A percentile compares a stretch with the other conserved stretches of the same genome.
Conservation (phyloP, 306 rosid genomes). For the Dryas drummondii region DNA sequence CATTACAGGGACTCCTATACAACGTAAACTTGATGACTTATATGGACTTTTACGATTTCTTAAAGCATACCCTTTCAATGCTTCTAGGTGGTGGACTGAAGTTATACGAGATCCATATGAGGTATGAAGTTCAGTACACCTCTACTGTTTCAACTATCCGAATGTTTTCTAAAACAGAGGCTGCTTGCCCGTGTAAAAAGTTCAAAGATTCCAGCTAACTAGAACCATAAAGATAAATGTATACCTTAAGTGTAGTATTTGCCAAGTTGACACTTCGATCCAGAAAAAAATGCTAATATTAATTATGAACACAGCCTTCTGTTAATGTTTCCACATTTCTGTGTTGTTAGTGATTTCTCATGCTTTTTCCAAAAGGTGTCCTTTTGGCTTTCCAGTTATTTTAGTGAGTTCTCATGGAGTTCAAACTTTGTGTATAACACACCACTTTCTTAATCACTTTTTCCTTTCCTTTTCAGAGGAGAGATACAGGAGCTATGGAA, state of each 20-base stretch:
- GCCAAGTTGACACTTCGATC: neutral
- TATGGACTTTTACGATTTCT: slow-evolving; percentile 82
- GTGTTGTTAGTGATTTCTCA: neutral
- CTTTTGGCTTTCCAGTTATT: neutral
- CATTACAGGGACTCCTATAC: slow-evolving; percentile 95
- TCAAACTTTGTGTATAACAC: slow-evolving; percentile 5
- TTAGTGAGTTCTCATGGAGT: slow-evolving; percentile 1
- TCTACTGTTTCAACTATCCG: slow-evolving; percentile 10
- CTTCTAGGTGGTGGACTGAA: slow-evolving; percentile 90
- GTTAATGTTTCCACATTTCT: neutral
- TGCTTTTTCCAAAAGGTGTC: neutral
- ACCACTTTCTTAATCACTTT: slow-evolving; percentile 19
- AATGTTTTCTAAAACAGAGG: neutral
- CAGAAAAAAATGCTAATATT: neutral
- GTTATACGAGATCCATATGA: slow-evolving; percentile 90
- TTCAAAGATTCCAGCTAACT: neutral
- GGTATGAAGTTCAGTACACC: slow-evolving; percentile 43
- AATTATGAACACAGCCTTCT: neutral
- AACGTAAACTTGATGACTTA: slow-evolving; percentile 85
- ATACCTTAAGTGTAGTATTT: neutral
- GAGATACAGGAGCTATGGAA: slow-evolving; percentile 74
- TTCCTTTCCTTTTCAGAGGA: slow-evolving; percentile 54
- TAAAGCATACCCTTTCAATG: slow-evolving; percentile 75
- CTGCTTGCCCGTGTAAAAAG: neutral
- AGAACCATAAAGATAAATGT: neutral